phyloP scores from a whole-genome alignment of 495 filamentous ascomycete species.

The Neurospora intermedia region DNA sequence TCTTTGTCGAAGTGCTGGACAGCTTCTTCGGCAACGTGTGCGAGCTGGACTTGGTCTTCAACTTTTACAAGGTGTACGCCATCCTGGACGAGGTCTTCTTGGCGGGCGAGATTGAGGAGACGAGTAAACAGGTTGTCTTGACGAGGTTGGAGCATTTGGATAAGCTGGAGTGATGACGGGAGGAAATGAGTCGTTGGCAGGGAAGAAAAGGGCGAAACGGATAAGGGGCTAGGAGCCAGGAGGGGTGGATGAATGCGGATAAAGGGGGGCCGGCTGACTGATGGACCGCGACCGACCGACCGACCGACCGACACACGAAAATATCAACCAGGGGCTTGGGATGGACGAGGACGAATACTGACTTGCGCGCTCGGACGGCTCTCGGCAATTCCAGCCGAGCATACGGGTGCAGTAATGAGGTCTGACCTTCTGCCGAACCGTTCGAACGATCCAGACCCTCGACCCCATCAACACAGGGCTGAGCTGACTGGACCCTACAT shows the following conservation, averaged over 20 bases:
- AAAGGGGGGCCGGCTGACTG: neutral
- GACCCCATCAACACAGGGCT: neutral
- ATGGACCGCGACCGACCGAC: neutral
- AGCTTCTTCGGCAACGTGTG: constrained; percentile 98
- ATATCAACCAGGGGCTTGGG: neutral
- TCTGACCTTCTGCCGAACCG: neutral
- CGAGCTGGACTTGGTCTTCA: constrained; percentile 99
- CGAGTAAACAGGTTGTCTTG: constrained; percentile 93
- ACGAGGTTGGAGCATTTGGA: constrained; percentile 91
- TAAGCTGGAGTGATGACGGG: constrained; percentile 65
- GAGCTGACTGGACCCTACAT: neutral
- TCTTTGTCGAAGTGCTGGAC: constrained; percentile 98
- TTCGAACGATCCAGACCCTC: neutral
- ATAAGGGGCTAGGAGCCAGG: neutral
- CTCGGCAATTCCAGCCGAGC: neutral
- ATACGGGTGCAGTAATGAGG: neutral
- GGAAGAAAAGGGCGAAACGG: neutral
- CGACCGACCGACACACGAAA: neutral
- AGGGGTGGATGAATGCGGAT: neutral
- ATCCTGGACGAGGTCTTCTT: constrained; percentile 94
- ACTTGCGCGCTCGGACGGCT: neutral
- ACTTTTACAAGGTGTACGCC: constrained; percentile 99
- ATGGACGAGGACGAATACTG: neutral
- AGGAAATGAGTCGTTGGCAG: neutral
- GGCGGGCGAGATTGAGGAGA: constrained; percentile 97